Conservation (phyloP, 768 basidiomycete genomes). For the Psilocybe cubensis region DNA sequence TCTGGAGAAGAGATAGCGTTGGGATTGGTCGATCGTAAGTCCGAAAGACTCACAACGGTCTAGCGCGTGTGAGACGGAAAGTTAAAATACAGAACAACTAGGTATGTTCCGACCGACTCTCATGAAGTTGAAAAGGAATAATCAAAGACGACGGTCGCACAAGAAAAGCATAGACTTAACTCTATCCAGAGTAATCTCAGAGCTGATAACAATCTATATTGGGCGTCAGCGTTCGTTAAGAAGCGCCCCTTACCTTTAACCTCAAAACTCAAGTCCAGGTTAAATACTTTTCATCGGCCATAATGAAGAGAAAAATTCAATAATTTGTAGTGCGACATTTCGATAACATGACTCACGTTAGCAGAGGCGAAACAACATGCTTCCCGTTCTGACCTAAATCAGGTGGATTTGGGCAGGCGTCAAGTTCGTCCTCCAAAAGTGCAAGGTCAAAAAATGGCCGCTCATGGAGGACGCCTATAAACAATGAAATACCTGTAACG, state of each 20-base stretch:
- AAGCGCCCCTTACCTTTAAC: background rate
- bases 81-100: background rate
- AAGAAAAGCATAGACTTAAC: background rate
- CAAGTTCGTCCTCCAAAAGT: conserved; percentile 15
- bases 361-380: background rate
- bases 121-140: background rate
- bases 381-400: background rate
- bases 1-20: background rate
- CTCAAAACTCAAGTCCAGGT: background rate
- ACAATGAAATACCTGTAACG: conserved; percentile 14
- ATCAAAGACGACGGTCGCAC: background rate
- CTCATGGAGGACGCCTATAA: conserved; percentile 27
- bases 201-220: background rate
- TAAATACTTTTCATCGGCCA: background rate
- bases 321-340: conserved; percentile 6
- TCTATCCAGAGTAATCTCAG: background rate
- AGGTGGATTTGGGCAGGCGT: background rate
- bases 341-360: conserved; percentile 15
- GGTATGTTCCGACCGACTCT: conserved; percentile 7
- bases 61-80: background rate
- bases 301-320: conserved; percentile 1
- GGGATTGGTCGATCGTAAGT: conserved; percentile 1
- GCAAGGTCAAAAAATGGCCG: conserved; percentile 6
- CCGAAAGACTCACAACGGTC: background rate
- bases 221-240: background rate